These are phyloP conservation scores for Pseudogymnoascus sp. DNA, from an alignment of 2,329 filamentous ascomycete genomes.

Conservation along the genomic window DNA sequence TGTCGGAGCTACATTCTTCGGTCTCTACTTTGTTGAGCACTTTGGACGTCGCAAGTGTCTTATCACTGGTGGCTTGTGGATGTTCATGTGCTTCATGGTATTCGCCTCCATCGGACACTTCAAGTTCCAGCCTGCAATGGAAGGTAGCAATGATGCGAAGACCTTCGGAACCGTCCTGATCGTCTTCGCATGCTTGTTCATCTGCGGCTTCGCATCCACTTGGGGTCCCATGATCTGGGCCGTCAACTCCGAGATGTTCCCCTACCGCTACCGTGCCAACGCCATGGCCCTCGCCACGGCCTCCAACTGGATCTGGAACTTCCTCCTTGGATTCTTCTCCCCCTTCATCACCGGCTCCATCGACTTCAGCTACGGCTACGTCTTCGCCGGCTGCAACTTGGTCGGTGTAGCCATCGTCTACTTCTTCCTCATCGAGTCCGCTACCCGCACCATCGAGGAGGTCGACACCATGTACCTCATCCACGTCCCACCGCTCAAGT, in stretches of 20 bases:
- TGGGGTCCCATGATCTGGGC: conserved; percentile 67
- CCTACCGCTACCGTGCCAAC: conserved; percentile 50
- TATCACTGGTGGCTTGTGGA: conserved; percentile 57
- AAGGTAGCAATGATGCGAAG: conserved; percentile 32
- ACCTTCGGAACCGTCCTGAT: conserved; percentile 59
- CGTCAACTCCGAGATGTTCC: conserved; percentile 59
- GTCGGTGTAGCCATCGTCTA: conserved; percentile 58
- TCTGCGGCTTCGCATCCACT: conserved; percentile 60
- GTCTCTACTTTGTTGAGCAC: conserved; percentile 60
- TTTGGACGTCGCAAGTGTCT: conserved; percentile 62
- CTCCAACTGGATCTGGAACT: conserved; percentile 65
- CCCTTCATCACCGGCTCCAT: conserved; percentile 68
- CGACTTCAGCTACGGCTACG: conserved; percentile 64
- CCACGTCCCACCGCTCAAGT: conserved; percentile 32
- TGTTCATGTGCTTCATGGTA: conserved; percentile 57
- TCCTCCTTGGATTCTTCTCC: conserved; percentile 68
- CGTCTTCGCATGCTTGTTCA: conserved; percentile 66
- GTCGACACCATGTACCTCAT: conserved; percentile 23
- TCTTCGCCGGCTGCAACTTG: conserved; percentile 66
- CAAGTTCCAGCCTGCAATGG: conserved; percentile 40
- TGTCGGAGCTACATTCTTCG: conserved; percentile 57
- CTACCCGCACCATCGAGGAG: conserved; percentile 18
- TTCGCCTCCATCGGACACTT: conserved; percentile 47
- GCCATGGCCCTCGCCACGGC: conserved; percentile 54
- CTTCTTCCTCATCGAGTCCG: conserved; percentile 69